Percentiles rank a stretch among this genome's conserved stretches.
Evolutionary conservation across 495 filamentous ascomycete species (phyloP).

Genomic region (Patellaria atrata): DNA sequence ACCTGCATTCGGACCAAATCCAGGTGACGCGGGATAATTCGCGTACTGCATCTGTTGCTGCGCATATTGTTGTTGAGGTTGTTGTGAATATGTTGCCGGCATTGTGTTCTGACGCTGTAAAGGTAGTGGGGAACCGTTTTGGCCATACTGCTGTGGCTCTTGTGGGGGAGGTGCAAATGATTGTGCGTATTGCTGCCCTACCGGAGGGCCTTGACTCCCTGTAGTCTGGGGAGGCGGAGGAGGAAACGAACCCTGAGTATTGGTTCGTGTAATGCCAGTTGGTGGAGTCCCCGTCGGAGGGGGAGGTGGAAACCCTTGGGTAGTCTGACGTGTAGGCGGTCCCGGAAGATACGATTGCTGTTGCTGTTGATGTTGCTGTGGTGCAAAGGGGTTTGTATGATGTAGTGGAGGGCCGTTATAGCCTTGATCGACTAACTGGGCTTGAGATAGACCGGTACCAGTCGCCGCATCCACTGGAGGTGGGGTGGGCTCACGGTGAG

Average conservation of each 20-base stretch:
- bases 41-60: conserved; percentile 20
- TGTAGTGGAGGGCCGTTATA: conserved; percentile 6
- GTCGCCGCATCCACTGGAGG: conserved; percentile 57
- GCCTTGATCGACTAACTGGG: conserved; percentile 45
- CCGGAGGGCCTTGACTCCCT: conserved; percentile 7
- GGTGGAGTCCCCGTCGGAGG: conserved; percentile 16
- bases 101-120: conserved; percentile 14
- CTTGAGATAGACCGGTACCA: conserved; percentile 57
- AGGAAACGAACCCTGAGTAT: conserved; percentile 13
- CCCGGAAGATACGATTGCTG: conserved; percentile 27
- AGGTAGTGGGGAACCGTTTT: conserved; percentile 15
- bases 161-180: conserved; percentile 19
- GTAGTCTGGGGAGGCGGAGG: conserved; percentile 13
- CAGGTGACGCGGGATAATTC: conserved; percentile 17
- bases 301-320: conserved; percentile 22
- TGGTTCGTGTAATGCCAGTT: conserved; percentile 12
- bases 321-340: conserved; percentile 19
- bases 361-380: conserved; percentile 32
- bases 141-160: conserved; percentile 14
- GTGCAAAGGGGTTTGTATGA: conserved; percentile 27
- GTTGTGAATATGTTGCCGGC: conserved; percentile 6
- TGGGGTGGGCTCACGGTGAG: conserved; percentile 79
- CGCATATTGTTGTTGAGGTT: conserved; percentile 18
- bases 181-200: conserved; percentile 9
- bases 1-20: conserved; percentile 11